Percentiles rank a stretch among this genome's conserved stretches.
Evolutionary conservation across 2,329 filamentous ascomycete species (phyloP).

Genomic region (Apiospora hydei): DNA sequence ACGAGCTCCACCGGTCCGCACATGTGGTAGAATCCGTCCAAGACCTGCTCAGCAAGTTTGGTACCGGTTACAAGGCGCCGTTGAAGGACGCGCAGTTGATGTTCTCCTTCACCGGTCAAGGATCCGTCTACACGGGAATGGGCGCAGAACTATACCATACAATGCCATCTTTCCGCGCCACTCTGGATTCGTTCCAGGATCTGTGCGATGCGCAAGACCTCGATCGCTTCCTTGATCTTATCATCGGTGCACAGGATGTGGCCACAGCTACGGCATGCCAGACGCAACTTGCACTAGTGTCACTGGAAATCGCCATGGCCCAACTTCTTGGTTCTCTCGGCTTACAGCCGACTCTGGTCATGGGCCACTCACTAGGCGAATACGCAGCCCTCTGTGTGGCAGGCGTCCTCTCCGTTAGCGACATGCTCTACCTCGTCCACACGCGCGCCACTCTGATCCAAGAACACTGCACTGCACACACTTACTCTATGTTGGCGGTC

Average conservation of each 20-base stretch:
- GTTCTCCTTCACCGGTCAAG: constrained; percentile 47
- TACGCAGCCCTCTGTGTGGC: constrained; percentile 20
- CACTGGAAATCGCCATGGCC: constrained; percentile 18
- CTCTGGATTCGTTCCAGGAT: constrained; percentile 30
- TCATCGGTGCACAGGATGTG: background rate
- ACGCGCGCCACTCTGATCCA: constrained; percentile 1
- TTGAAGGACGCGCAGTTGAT: constrained; percentile 26
- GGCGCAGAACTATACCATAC: constrained; percentile 40
- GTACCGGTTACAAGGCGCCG: constrained; percentile 5
- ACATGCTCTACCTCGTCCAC: constrained; percentile 5
- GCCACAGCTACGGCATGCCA: background rate
- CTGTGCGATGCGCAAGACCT: constrained; percentile 13
- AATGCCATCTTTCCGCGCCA: constrained; percentile 36
- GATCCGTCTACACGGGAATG: constrained; percentile 41
- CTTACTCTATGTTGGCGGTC: constrained; percentile 11
- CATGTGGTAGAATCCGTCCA: constrained; percentile 3
- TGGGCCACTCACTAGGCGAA: constrained; percentile 18
- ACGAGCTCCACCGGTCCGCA: background rate
- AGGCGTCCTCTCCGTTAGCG: constrained; percentile 1
- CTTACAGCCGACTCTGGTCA: background rate
- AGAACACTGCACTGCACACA: background rate
- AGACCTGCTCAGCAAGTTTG: constrained; percentile 7
- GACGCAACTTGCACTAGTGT: constrained; percentile 2
- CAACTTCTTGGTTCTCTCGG: background rate
- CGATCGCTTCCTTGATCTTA: constrained; percentile 6